Base-by-base conservation (phyloP, 768 basidiomycete species). In the Cytidiella melzeri region DNA sequence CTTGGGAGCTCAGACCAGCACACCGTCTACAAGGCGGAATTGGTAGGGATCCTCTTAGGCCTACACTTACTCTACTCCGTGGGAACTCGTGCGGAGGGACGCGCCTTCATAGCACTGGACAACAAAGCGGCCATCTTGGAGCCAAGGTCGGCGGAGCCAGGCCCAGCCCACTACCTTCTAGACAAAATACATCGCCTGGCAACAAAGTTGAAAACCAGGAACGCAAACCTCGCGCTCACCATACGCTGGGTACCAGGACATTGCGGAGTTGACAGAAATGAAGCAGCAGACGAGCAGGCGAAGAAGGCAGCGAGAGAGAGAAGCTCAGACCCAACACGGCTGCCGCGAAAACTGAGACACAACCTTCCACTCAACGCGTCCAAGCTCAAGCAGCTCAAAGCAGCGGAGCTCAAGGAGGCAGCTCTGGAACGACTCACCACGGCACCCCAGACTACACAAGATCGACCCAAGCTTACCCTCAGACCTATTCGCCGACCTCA, bases 1-100 rank as follows among this genome's bases (percentile, higher is more conserved):
- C 53, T 70, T 4, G 63, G 65, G 5, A 25, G 30, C 0, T 47
- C 48, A 1, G 43, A 28, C 3, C 43, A 61, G 10, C 64, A 67
- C 52, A 64, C 57, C 1, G 63, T 65, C 0, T 65, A 62, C 30
- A 62, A 67, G 47, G 67, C 55, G 1, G 65, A 70, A 43, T n/a
- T 57, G 1, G 58, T 64, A 5, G 68, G 64, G 0, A 41, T 65
- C 3, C 27, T 62, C 0, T 47, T 71, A 3, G 64, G 53, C 0
- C 10, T 62, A 2, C 53, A 66, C 4, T 54, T 70, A 9, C 28
- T 70, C 4, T 43, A 34, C 3, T 44, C 40, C n/a, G 50, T 56
- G 38, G 7, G 9, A 7, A 36, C 1, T 5, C 13, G 15, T 12
- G 11, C n/a, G 0, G 7, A n/a, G 4, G 25, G 25, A 15, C 18